phyloP scores from a whole-genome alignment of 306 rosid species.

The Rosa chinensis region DNA sequence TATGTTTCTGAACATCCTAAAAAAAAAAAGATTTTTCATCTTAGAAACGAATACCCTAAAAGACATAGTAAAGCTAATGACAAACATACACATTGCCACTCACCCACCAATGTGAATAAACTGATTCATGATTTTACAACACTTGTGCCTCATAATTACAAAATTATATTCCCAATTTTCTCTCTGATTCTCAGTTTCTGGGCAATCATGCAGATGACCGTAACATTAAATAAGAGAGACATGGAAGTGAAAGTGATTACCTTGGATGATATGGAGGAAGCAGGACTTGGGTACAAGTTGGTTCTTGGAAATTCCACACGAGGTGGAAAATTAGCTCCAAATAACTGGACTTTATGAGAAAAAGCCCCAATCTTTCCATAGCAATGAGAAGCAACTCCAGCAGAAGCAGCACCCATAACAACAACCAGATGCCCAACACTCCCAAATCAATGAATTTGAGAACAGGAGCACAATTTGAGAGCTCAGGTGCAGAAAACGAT shows the following conservation, averaged over 20 bases:
- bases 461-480: neutral
- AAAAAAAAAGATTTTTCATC: neutral
- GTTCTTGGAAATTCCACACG: conserved; percentile 44
- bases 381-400: conserved; percentile 37
- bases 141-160: neutral
- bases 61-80: neutral
- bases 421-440: conserved; percentile 15
- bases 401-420: conserved; percentile 52
- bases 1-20: conserved; percentile 3
- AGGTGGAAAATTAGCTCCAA: conserved; percentile 40
- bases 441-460: conserved; percentile 16
- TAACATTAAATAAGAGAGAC: neutral
- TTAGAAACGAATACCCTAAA: neutral
- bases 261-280: conserved; percentile 39
- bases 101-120: neutral
- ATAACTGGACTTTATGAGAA: conserved; percentile 31
- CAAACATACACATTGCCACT: neutral
- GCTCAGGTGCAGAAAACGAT: conserved; percentile 3
- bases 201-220: neutral
- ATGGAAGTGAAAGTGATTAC: conserved; percentile 28
- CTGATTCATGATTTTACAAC: neutral
- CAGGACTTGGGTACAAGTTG: conserved; percentile 34
- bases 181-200: neutral
- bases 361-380: conserved; percentile 29
- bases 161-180: neutral